Evolutionary conservation across 2,329 filamentous ascomycete genomes (phyloP).

Genomic region (Epichloe gansuensis): DNA sequence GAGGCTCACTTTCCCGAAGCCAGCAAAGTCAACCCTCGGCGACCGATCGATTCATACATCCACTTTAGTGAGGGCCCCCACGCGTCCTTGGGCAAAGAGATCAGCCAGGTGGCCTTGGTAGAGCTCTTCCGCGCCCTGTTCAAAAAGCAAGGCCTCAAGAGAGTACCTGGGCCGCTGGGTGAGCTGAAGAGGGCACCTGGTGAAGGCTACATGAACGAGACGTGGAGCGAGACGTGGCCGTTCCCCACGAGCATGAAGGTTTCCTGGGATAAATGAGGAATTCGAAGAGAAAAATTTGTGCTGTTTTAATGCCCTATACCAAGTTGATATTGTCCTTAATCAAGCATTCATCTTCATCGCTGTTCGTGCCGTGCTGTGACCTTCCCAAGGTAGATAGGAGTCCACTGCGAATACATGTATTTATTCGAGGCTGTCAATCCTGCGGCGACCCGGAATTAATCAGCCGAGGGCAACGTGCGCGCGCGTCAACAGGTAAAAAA

Average conservation of each 20-base stretch:
- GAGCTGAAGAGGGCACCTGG: conserved; percentile 51
- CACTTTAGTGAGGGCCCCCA: conserved; percentile 51
- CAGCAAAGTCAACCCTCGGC: conserved; percentile 45
- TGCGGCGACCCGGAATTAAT: too few species aligned
- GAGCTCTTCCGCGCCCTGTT: conserved; percentile 58
- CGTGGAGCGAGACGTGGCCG: conserved; percentile 39
- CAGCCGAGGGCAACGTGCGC: too few species aligned
- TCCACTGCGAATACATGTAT: too few species aligned
- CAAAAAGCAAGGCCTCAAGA: conserved; percentile 43
- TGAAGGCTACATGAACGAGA: conserved; percentile 50
- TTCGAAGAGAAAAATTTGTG: neutral
- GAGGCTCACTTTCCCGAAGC: conserved; percentile 47
- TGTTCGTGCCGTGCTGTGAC: too few species aligned
- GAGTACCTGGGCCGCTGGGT: conserved; percentile 51
- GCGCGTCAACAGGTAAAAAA: too few species aligned
- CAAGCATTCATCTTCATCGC: too few species aligned
- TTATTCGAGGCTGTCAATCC: too few species aligned
- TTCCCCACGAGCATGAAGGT: conserved; percentile 43
- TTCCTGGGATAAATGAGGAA: conserved; percentile 28
- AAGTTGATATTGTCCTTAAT: neutral
- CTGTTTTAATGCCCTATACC: neutral
- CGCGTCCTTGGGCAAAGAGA: conserved; percentile 46
- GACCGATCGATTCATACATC: conserved; percentile 52
- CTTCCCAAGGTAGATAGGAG: too few species aligned
- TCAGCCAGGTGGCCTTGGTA: conserved; percentile 47